Conservation (phyloP, 73 alveolate species). For the Blepharisma stoltei region DNA sequence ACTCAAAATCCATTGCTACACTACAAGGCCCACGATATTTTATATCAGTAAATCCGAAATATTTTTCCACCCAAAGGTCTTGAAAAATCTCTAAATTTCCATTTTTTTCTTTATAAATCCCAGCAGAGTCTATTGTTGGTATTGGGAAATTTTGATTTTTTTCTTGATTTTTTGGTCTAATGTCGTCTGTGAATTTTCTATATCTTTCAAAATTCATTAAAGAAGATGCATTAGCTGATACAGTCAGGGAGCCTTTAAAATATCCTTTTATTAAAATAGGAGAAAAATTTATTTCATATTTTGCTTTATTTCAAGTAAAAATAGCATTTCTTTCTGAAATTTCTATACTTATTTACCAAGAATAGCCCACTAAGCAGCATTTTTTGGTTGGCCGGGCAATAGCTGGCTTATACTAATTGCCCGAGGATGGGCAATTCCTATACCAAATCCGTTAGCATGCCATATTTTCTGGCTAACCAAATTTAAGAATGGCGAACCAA, state of each 20-base stretch:
- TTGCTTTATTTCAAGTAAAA: too few species aligned
- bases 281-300: too few species aligned
- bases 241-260: too few species aligned
- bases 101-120: background rate
- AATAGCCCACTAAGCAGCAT: too few species aligned
- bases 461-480: too few species aligned
- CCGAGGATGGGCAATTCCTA: too few species aligned
- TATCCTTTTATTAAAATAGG: constrained; percentile 15
- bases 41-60: background rate
- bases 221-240: background rate
- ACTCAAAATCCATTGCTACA: background rate
- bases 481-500: too few species aligned
- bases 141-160: background rate
- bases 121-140: background rate
- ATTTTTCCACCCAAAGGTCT: background rate
- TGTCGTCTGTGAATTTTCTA: background rate
- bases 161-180: background rate
- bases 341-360: too few species aligned
- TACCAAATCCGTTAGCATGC: too few species aligned
- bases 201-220: constrained; percentile 21
- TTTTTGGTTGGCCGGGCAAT: too few species aligned
- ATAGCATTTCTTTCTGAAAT: too few species aligned
- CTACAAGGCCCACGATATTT: constrained; percentile 17
- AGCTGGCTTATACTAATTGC: too few species aligned
- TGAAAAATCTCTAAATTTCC: background rate